Base-by-base conservation (phyloP, 768 basidiomycete genomes). In the Floccularia luteovirens region DNA sequence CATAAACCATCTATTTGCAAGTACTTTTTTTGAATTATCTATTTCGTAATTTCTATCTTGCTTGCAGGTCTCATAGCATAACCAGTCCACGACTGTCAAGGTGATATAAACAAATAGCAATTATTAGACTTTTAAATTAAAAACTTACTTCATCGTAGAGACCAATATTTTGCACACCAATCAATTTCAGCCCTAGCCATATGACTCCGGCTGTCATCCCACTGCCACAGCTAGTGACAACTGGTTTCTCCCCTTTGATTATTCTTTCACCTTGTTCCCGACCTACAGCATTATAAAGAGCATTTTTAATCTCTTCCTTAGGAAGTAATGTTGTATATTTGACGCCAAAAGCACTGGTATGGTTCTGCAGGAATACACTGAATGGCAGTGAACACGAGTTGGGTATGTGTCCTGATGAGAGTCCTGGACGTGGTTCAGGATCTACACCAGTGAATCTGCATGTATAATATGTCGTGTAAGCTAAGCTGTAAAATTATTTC, bases 151-250 rank as follows among this genome's bases (percentile, higher is more conserved):
- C 96, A 49, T 99, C 96, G 54, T 98, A 99, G 8, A 98, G 59
- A n/a, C 74, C 75, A 28, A 84, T 64, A 17, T 67, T 64, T 39
- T 73, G 58, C 3, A 75, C 74, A 11, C 78, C 80, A 33, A 91
- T 51, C 25, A 85, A 52, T 56, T 85, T 77, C 46, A 96, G 66
- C n/a, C 90, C 92, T 43, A 97, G 69, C 93, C 96, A 97, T 4
- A 97, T 69, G 11, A 97, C 69, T 2, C 77, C 89, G 8, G 94
- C 94, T n/a, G 93, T 96, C 94, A 99, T 97, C 31, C 94, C 94
- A 54, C 90, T 94, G 37, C 94, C 94, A 63, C 94, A 99, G 43
- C 72, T 84, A 10, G 85, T 77, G 4, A 82, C 72, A 22, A 93
- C 75, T 16, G 67, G 55, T 38, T 72, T 66, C 44, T 77, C 61